phyloP scores from a whole-genome alignment of 805 yeast genomes.

The Candida takata region DNA sequence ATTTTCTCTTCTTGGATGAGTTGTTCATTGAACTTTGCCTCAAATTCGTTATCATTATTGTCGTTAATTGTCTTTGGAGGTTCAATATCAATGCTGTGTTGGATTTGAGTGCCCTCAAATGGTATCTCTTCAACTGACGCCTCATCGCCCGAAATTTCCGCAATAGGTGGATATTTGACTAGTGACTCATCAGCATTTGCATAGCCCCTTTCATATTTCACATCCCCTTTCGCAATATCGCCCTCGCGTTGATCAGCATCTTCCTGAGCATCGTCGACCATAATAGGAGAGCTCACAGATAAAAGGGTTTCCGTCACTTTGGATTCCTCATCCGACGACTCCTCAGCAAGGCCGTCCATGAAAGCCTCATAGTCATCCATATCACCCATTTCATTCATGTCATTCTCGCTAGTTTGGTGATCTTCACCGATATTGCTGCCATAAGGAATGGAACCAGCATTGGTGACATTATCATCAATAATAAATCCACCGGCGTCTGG shows the following conservation, averaged over 20 bases:
- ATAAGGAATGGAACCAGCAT: slow-evolving; percentile 1
- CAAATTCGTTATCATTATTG: slow-evolving; percentile 17
- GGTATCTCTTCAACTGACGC: too few species aligned
- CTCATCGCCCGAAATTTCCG: too few species aligned
- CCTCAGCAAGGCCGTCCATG: slow-evolving; percentile 14
- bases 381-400: slow-evolving; percentile 2
- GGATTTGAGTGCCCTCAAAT: too few species aligned
- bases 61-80: not conserved
- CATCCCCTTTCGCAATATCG: too few species aligned
- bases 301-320: slow-evolving; percentile 1
- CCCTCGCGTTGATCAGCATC: too few species aligned
- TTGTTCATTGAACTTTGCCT: slow-evolving; percentile 10
- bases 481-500: not conserved
- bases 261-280: too few species aligned
- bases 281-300: too few species aligned
- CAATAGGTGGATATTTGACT: too few species aligned
- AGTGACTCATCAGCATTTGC: too few species aligned
- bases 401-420: not conserved
- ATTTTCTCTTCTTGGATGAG: slow-evolving; percentile 6
- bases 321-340: slow-evolving; percentile 5
- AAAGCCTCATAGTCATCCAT: slow-evolving; percentile 21
- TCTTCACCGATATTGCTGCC: slow-evolving; percentile 4
- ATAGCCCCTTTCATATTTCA: too few species aligned
- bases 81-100: too few species aligned
- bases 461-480: not conserved